Evolutionary conservation across 2,329 filamentous ascomycete species (phyloP), one percentile per base, ranked within the genome.

Genomic region (Penicillium sp.): DNA sequence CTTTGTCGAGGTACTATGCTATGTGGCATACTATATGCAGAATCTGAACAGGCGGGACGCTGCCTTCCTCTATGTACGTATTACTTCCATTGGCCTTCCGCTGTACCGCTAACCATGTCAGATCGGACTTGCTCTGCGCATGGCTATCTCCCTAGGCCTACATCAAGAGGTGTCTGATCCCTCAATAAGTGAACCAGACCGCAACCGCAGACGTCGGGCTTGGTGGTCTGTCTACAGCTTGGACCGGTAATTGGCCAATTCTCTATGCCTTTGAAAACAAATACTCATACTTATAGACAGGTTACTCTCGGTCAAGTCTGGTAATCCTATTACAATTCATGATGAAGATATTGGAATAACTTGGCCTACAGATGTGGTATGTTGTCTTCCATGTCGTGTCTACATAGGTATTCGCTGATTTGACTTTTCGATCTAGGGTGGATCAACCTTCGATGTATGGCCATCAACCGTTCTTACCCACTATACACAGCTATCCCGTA

Each of bases 161-260:
- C 77, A 80, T 53, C 75, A 79, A 51, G 77, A 80, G 52, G 70
- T 76, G 0, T 65, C 66, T 0, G 63, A 71, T 24, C 58, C 65
- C 10, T 51, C 56, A 2, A 63, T 77, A 5, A 69, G 70, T 48
- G 68, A 72, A 15, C 63, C 64, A 1, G 68, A 69, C 10, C 67
- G 72, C 32, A 77, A 80, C 52, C 75, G 74, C 49, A 70, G 77
- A 8, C 71, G 77, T 7, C 70, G 76, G 7, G 69, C 77, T 4
- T 80, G 77, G 77, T 80, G 77, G 77, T 77, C 74, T 29, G 72
- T 79, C 1, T 80, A 80, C 57, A 78, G 75, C 54, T 64, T 80
- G 33, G 77, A 79, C 58, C 67, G 75, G 63, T 66, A 58, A 24
- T 34, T 17, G 13, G 6, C 8, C 6, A 24, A 13, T 26, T 19